Conservation (phyloP, 1,284 basidiomycete genomes). For the Xanthoconium separans region DNA sequence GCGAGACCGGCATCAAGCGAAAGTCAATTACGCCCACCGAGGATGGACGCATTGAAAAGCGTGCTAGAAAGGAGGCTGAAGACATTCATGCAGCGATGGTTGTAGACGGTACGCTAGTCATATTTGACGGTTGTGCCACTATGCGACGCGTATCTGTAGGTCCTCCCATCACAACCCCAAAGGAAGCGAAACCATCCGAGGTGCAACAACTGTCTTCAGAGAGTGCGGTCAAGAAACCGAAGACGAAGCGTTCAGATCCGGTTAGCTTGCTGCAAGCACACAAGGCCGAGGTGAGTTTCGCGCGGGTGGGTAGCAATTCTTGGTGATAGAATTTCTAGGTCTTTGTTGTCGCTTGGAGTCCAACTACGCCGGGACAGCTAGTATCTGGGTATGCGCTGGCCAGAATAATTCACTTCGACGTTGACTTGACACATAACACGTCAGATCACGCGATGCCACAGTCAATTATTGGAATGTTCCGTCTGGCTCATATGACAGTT, state of each 20-base stretch:
- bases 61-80: slow-evolving; percentile 44
- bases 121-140: background rate
- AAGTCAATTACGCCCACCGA: slow-evolving; percentile 45
- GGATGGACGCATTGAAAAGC: slow-evolving; percentile 52
- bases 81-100: slow-evolving; percentile 34
- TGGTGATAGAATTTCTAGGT: slow-evolving; percentile 47
- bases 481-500: slow-evolving; percentile 35
- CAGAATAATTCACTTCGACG: background rate
- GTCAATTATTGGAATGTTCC: slow-evolving; percentile 76
- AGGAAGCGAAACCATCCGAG: slow-evolving; percentile 25
- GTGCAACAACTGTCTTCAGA: slow-evolving; percentile 20
- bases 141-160: slow-evolving; percentile 6
- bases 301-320: background rate
- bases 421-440: slow-evolving; percentile 7
- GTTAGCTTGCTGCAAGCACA: slow-evolving; percentile 58
- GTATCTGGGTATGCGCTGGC: slow-evolving; percentile 64
- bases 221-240: slow-evolving; percentile 35
- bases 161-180: slow-evolving; percentile 16
- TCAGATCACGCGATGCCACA: slow-evolving; percentile 73
- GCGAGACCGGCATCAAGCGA: slow-evolving; percentile 39
- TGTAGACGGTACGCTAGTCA: slow-evolving; percentile 31
- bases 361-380: slow-evolving; percentile 55
- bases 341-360: slow-evolving; percentile 81
- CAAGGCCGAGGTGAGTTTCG: slow-evolving; percentile 53
- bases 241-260: slow-evolving; percentile 39